Conservation (phyloP, 2,329 filamentous ascomycete genomes). For the Juglanconis juglandina region DNA sequence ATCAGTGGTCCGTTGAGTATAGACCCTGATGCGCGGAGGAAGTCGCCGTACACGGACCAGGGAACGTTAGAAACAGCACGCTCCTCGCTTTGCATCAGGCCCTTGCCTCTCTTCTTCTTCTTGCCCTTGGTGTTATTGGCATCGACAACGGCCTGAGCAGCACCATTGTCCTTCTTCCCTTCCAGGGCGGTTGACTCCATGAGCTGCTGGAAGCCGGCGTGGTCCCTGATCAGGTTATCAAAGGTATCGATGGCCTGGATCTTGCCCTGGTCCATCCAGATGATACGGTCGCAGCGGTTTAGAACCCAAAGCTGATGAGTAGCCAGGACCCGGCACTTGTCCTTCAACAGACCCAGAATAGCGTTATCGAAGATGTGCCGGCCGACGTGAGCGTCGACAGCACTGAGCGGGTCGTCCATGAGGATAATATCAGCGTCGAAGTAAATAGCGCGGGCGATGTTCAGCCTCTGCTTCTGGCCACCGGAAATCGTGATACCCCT, state of each 20-base stretch:
- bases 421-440: conserved; percentile 66
- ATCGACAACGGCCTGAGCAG: conserved; percentile 34
- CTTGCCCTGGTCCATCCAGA: conserved; percentile 85
- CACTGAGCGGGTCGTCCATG: conserved; percentile 67
- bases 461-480: conserved; percentile 90
- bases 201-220: conserved; percentile 73
- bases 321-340: conserved; percentile 87
- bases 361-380: conserved; percentile 87
- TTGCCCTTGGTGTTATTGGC: conserved; percentile 35
- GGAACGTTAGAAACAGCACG: conserved; percentile 46
- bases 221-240: conserved; percentile 76
- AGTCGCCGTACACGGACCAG: conserved; percentile 60
- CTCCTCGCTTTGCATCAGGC: conserved; percentile 66
- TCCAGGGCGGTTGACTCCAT: conserved; percentile 82
- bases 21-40: conserved; percentile 56
- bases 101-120: conserved; percentile 54
- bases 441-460: conserved; percentile 81
- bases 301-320: conserved; percentile 95
- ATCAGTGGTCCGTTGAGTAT: conserved; percentile 53
- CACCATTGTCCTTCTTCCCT: conserved; percentile 55
- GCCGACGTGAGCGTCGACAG: conserved; percentile 68
- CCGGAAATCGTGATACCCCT: conserved; percentile 93
- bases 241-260: conserved; percentile 88
- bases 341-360: conserved; percentile 80
- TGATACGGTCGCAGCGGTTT: conserved; percentile 82